Percentiles rank a stretch among this genome's conserved stretches.
Conservation (phyloP, 345 rosid genomes). For the Lepidium didymum region DNA sequence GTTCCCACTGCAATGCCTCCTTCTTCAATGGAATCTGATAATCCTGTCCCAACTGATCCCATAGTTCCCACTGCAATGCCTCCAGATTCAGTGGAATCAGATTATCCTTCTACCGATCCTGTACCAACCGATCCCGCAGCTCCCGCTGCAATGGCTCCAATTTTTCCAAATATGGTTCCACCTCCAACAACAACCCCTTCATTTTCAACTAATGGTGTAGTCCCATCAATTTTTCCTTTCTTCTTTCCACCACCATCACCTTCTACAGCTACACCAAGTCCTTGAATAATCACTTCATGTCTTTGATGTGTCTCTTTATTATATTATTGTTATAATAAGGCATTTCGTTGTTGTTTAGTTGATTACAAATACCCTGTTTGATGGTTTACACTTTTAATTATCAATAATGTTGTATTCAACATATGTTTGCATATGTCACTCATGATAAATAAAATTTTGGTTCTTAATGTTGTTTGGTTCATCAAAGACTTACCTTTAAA, state of each 20-base stretch:
- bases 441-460: no score
- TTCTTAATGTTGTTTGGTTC: no score
- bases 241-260: constrained; percentile 10
- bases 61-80: background rate
- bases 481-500: no score
- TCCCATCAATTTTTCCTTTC: constrained; percentile 11
- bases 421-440: background rate
- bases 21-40: background rate
- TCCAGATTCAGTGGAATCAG: background rate
- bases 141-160: background rate
- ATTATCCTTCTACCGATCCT: no score
- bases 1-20: background rate
- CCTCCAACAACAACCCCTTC: background rate
- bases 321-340: background rate
- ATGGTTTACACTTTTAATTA: background rate
- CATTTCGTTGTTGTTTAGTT: background rate
- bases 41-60: background rate
- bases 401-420: background rate
- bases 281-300: constrained; percentile 6
- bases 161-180: background rate
- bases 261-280: constrained; percentile 2
- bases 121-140: background rate
- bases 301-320: background rate
- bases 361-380: background rate
- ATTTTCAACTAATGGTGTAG: background rate